Evolutionary conservation across 192 early-diverging fungal species (phyloP), one percentile per base, ranked within the genome.

Genomic region (Linnemannia zychae): DNA sequence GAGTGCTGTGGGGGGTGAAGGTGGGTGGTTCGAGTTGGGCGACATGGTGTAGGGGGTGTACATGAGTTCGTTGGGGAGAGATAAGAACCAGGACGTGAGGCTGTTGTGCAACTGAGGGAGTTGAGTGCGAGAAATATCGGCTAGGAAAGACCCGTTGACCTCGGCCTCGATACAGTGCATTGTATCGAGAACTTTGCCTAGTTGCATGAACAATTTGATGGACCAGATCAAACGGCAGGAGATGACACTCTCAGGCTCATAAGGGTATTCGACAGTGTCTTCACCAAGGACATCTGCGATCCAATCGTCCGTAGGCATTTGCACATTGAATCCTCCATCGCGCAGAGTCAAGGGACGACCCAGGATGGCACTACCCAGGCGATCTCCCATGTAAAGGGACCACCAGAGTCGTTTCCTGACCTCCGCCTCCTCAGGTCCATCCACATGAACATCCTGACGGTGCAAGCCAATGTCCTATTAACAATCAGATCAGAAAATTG

Each of bases 51-150:
- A 80, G 6, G 79, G 79, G 48, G 87, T 84, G 47, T 92, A 92
- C 78, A 89, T 84, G 38, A 92, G 69, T 38, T 89, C 80, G 12
- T 63, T 75, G 5, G 91, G 91, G 40, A 92, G 78, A 36, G 74
- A 50, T 28, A 72, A 17, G 60, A 79, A 87, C 91, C 91, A 92
- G 28, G 81, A 88, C 12, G 78, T 88, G 53, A 88, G 78, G 33
- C 49, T 69, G 79, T 80, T 72, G 63, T 80, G 79, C 13, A 80
- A 36, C 50, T 74, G 79, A 9, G 79, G 79, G 7, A 80, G 50
- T 31, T 80, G 72, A 18, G 79, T 74, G 57, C 50, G 67, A 5
- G 79, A 80, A 24, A 74, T 53, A 13, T 80, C 79, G 22, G 79
- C 79, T 3, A 80, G 49, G 50, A 74, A 80, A 1, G 79, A 34